Evolutionary conservation across 2,329 filamentous ascomycete species (phyloP).

Genomic region (Alternaria solani): DNA sequence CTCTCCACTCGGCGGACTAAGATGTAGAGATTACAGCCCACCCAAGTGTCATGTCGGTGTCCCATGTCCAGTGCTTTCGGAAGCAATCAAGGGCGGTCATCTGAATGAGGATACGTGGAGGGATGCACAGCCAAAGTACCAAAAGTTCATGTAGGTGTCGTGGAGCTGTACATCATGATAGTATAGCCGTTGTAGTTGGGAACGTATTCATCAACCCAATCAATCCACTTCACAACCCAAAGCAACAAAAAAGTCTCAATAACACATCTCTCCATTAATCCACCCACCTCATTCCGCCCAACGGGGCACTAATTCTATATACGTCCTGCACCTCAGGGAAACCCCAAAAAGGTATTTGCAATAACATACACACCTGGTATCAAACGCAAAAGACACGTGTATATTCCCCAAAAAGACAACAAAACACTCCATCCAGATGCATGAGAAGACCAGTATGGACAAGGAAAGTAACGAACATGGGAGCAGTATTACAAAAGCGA

Average conservation of each 20-base stretch:
- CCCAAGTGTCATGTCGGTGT: too few species aligned
- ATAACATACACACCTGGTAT: conserved; percentile 7
- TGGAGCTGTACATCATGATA: too few species aligned
- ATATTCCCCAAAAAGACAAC: conserved; percentile 5
- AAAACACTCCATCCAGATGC: conserved; percentile 6
- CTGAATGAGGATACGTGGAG: too few species aligned
- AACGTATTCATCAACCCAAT: too few species aligned
- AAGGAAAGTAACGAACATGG: neutral
- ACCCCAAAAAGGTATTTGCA: neutral
- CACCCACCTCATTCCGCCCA: neutral
- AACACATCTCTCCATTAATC: neutral
- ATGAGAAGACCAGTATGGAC: neutral
- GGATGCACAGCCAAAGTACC: too few species aligned
- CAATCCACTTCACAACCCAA: neutral
- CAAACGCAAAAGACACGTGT: conserved; percentile 7
- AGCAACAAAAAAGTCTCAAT: neutral
- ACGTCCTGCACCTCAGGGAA: neutral
- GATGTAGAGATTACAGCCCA: too few species aligned
- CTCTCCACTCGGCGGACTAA: too few species aligned
- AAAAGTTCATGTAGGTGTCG: too few species aligned
- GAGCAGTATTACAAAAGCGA: conserved; percentile 4
- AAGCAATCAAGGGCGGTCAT: too few species aligned
- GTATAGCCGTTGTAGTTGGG: too few species aligned
- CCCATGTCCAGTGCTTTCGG: too few species aligned
- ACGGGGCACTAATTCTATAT: neutral